Conservation (phyloP, 306 rosid genomes). For the Pyrus betulifolia region DNA sequence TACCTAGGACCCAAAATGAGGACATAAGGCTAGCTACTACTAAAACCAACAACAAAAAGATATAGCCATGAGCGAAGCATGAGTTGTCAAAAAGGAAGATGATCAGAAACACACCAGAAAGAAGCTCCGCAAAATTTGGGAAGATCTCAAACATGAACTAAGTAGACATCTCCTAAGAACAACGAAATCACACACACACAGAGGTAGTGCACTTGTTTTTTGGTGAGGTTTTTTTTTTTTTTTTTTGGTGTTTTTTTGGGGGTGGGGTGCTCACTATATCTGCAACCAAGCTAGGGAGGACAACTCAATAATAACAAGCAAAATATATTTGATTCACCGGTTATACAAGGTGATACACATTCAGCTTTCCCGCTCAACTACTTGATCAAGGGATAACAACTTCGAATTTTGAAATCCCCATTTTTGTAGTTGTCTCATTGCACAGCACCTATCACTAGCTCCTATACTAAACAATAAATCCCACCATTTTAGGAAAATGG, state of each 20-base stretch:
- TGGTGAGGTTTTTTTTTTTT: no score
- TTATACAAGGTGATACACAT: background rate
- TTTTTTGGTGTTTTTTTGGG: no score
- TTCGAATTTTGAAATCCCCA: background rate
- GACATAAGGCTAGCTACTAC: background rate
- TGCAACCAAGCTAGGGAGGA: background rate
- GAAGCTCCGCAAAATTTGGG: background rate
- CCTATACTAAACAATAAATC: background rate
- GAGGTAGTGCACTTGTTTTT: no score
- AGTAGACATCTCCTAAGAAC: background rate
- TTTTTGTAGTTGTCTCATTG: background rate
- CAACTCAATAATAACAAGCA: background rate
- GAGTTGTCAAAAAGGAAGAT: background rate
- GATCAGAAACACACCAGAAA: background rate
- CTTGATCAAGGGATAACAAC: background rate
- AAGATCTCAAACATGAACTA: background rate
- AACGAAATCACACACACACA: no score
- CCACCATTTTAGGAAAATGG: background rate
- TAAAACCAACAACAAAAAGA: background rate
- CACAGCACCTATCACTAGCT: background rate
- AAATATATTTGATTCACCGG: background rate
- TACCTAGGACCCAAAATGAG: background rate
- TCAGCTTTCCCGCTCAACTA: background rate
- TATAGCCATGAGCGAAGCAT: background rate
- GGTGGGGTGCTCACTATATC: no score